Base-by-base conservation (phyloP, 805 yeast genomes). In the Sugiyamaella boreocaroliniensis region DNA sequence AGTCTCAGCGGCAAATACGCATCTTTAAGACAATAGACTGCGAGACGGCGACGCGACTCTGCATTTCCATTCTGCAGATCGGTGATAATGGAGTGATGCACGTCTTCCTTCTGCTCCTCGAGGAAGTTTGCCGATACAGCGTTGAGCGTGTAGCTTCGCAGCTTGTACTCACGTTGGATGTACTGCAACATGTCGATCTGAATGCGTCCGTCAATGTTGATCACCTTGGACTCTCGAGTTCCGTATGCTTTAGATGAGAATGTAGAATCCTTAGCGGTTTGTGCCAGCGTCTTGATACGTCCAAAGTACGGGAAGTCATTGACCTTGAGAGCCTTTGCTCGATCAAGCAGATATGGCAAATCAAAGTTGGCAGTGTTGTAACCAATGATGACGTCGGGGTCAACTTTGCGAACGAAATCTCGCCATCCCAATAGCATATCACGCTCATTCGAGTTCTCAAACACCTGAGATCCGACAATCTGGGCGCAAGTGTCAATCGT, bases 41-140 rank as follows among this genome's bases (percentile, higher is more conserved):
- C 99, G 63, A 93, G 75, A 56, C 99, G 79, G 69, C 98, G 75
- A 71, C 99, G 82, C 0, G 98, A 86, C 62, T 93, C 98, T 26
- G 87, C 77, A 29, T 81, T 86, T 45, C 98, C 98, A 60, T 90
- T 88, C 62, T 93, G 98, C 52, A 93, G 75, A 50, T 88, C 96
- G 0, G 99, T 89, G 68, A 93, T 93, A 59, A 92, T 92, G 2
- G 98, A 88, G 67, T 92, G 97, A 56, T 90, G 98, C 10, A 93
- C 99, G 65, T 93, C 99, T 71, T 93, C 99, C 64, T 93, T 93
- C 63, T 93, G 99, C 64, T 95, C 99, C 26, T 87, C 88, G 60
- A 93, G 68, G 64, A 95, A 93, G 63, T 89, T 89, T 0, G 98
- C 95, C 4, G 96, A 87, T 0, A 93, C 99, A 0, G 97, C 86